Evolutionary conservation across 371 early-diverging fungal species (phyloP).

Genomic region (Apophysomyces trapeziformis): DNA sequence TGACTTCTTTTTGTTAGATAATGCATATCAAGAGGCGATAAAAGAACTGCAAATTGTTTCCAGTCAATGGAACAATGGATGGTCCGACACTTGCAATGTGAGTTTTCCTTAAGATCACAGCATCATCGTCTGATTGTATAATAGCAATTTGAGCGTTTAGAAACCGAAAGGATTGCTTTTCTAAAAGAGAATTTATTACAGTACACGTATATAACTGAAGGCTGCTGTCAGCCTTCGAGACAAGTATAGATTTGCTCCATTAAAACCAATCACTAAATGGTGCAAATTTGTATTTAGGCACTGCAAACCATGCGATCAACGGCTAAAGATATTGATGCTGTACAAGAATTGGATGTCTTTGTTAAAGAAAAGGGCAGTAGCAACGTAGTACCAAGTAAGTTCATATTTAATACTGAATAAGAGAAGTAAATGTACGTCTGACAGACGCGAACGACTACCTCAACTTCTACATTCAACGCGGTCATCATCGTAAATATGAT

Average conservation of each 20-base stretch:
- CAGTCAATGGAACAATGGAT: conserved; percentile 7
- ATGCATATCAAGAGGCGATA: conserved; percentile 16
- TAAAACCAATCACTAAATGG: not conserved
- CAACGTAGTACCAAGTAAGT: not conserved
- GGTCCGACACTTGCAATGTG: conserved; percentile 9
- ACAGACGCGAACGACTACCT: not conserved
- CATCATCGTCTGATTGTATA: not conserved
- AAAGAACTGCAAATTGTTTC: not conserved
- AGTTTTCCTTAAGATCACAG: not conserved
- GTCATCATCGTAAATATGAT: conserved; percentile 64
- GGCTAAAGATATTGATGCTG: not conserved
- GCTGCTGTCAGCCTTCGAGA: not conserved
- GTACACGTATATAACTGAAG: not conserved
- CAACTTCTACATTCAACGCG: conserved; percentile 50
- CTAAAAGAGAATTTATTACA: conserved; percentile 5
- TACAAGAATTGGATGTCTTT: conserved; percentile 1
- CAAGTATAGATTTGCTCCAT: not conserved
- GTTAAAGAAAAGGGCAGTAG: conserved; percentile 5
- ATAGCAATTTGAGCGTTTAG: conserved; percentile 11
- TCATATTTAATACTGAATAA: not conserved
- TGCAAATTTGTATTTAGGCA: not conserved
- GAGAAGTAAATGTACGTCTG: not conserved
- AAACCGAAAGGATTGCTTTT: conserved; percentile 7
- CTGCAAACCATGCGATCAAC: not conserved
- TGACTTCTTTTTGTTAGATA: not conserved